phyloP scores from a whole-genome alignment of 345 rosid species.

The Geranium brycei region DNA sequence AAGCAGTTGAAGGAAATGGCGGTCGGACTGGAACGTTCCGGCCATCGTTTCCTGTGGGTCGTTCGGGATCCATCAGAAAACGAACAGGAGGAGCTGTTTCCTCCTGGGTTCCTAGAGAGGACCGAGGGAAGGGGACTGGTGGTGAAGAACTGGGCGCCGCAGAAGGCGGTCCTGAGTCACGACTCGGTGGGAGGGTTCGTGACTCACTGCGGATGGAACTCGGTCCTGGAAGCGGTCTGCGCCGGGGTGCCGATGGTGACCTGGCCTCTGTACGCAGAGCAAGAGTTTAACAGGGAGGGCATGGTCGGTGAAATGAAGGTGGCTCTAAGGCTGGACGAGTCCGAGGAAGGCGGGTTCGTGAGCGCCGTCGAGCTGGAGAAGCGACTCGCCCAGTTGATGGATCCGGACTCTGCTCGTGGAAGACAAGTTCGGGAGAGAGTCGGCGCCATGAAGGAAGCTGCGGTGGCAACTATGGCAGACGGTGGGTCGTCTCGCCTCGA shows the following conservation, averaged over 20 bases:
- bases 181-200: slow-evolving; percentile 8
- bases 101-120: slow-evolving; percentile 8
- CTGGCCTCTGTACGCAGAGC: slow-evolving; percentile 12
- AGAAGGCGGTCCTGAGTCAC: slow-evolving; percentile 1
- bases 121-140: slow-evolving; percentile 9
- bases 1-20: slow-evolving; percentile 10
- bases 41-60: slow-evolving; percentile 10
- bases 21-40: slow-evolving; percentile 8
- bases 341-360: neutral
- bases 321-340: neutral
- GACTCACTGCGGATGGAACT: slow-evolving; percentile 13
- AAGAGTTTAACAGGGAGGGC: slow-evolving; percentile 4
- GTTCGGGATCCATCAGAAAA: slow-evolving; percentile 1
- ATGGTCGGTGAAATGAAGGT: neutral
- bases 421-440: slow-evolving; percentile 1
- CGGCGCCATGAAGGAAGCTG: neutral
- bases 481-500: neutral
- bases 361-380: too few relatives aligned
- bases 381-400: neutral
- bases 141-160: slow-evolving; percentile 10
- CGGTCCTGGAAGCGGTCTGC: neutral
- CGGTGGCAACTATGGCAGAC: neutral
- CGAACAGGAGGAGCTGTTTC: neutral
- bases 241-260: slow-evolving; percentile 4
- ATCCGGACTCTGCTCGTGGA: neutral